Evolutionary conservation across 768 basidiomycete species (phyloP).

Genomic region (Amanita jacksonii): DNA sequence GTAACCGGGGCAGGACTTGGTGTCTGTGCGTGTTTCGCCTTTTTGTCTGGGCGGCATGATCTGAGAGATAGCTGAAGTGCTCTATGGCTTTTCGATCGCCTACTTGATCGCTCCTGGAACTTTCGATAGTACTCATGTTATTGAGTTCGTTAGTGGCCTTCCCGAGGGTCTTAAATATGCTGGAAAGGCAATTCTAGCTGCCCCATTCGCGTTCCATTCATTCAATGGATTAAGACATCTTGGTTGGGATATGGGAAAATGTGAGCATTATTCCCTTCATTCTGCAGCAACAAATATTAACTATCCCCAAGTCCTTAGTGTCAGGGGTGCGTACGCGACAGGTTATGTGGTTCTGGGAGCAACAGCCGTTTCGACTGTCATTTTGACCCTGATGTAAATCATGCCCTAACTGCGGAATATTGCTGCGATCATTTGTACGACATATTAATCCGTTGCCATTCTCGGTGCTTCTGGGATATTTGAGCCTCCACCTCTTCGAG

Average conservation of each 20-base stretch:
- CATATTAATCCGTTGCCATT: too few species aligned
- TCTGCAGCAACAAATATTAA: background rate
- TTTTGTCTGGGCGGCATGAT: background rate
- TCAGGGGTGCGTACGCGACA: constrained; percentile 72
- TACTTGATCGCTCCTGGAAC: constrained; percentile 78
- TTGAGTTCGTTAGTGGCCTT: constrained; percentile 60
- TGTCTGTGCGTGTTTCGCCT: constrained; percentile 44
- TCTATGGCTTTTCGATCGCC: constrained; percentile 81
- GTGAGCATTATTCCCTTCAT: constrained; percentile 40
- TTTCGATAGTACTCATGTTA: constrained; percentile 70
- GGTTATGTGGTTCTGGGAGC: constrained; percentile 82
- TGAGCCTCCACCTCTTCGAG: too few species aligned
- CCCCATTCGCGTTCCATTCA: constrained; percentile 86
- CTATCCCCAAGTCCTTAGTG: constrained; percentile 49
- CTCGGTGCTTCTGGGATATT: too few species aligned
- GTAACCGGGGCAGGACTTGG: constrained; percentile 76
- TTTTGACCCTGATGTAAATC: constrained; percentile 28
- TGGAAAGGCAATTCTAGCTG: constrained; percentile 71
- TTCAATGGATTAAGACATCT: constrained; percentile 89
- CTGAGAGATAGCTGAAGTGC: constrained; percentile 46
- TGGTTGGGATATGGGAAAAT: constrained; percentile 80
- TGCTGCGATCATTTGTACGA: too few species aligned
- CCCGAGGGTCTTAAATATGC: constrained; percentile 71
- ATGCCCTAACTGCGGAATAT: background rate
- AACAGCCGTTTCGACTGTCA: constrained; percentile 66